Base-by-base conservation (phyloP, 2,329 filamentous ascomycete genomes). In the Zymoseptoria tritici region DNA sequence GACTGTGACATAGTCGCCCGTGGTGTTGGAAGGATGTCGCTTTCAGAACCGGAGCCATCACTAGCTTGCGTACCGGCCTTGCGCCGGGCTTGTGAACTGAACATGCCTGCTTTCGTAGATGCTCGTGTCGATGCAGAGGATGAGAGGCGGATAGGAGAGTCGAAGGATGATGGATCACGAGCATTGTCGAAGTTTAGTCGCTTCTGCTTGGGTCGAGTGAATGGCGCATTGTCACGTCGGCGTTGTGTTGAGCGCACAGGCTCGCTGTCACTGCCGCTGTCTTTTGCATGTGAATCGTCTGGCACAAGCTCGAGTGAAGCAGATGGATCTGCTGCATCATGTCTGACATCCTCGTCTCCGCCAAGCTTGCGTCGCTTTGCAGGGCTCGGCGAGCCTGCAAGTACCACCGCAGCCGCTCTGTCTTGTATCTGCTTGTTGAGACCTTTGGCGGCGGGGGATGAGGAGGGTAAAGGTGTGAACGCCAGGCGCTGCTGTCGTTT, bases 401-500 rank as follows among this genome's bases (percentile, higher is more conserved):
- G 67, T 29, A 67, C 67, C 6, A 75, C 72, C 36, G 70, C 68
- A 3, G 72, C 73, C 20, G 74, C 72, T 16, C 72, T 66, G 50
- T 72, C 66, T 59, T 67, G 66, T 49, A 73, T 71, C 57, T 73
- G 71, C 24, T 66, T 57, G 42, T 72, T 65, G 26, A 73, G 71
- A 20, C 65, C 58, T 24, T 73, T 60, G 4, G 72, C 66, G 19
- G 71, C 72, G 16, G 75, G 73, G 4, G 76, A 76, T 0, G 75
- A 74, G 11, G 76, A 74, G 7, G 75, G 68, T 4, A 77, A 60
- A 4, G 76, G 74, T 0, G 75, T 77, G 67, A 80, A 80, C 54
- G 69, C 72, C 20, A 80, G 68, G 24, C 75, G 75, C 7, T 73
- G 73, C 62, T 80, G 78, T 49, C 73, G 72, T 61, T 71, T 72